Evolutionary conservation across 2,329 filamentous ascomycete species (phyloP), one percentile per base, ranked within the genome.

Genomic region (Parasarocladium wereldwijsianum): DNA sequence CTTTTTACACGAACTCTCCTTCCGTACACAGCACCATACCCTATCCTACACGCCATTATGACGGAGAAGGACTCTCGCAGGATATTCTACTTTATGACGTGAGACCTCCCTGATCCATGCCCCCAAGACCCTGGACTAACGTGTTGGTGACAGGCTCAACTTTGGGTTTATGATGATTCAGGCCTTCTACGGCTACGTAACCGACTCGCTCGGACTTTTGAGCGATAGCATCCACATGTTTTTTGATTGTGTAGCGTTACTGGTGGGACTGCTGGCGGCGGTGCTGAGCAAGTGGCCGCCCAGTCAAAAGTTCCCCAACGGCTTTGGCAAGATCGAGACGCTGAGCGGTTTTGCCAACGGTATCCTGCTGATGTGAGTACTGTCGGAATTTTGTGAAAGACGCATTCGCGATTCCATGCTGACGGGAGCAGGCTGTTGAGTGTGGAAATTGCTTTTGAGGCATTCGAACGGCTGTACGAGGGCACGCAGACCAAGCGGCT

Each of bases 151-250:
- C 46, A 93, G 84, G 37, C 68, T 98, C 32, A 98, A 98, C 49
- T 85, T 98, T 42, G 66, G 64, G 6, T 98, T 98, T 52, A 98
- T 98, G 90, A 59, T 81, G 19, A 73, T 98, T 2, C 90, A 98
- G 46, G 80, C 86, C 23, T 84, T 87, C 37, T 98, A 98, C 46
- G 90, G 90, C 28, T 92, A 90, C 43, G 58, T 90, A 8, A 96
- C 85, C 4, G 86, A 93, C 41, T 98, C 90, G 0, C 61, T 98
- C 5, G 90, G 90, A 3, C 65, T 98, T n/a, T 70, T 98, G 12
- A 93, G 85, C 41, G 90, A 98, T 54, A 96, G 86, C 45, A 90
- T 98, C 38, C 90, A 98, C 56, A 98, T 98, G 90, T 87, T 98
- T 46, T 96, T 98, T 44, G 90, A 98, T 54, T 98, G 90, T 42